Percentiles rank a stretch among this genome's conserved stretches.
These are phyloP conservation scores for carrot (Daucus carota) DNA, from an alignment of 129 eudicot genomes.

Conservation along the genomic window DNA sequence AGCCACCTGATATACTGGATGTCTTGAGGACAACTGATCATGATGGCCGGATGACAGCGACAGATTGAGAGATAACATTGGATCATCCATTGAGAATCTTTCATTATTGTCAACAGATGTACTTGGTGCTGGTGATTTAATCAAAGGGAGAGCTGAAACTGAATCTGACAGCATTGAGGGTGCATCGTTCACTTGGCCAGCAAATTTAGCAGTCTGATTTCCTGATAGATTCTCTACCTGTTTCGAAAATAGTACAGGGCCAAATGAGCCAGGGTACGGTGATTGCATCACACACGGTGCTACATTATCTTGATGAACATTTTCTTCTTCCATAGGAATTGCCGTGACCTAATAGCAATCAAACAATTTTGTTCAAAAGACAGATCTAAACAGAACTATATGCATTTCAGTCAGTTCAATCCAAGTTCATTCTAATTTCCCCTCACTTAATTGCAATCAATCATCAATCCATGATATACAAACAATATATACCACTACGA, in stretches of 20 bases:
- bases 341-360: constrained; percentile 43
- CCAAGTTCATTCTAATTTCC: neutral
- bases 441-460: neutral
- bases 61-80: constrained; percentile 42
- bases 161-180: constrained; percentile 22
- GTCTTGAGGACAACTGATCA: constrained; percentile 25
- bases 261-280: constrained; percentile 22
- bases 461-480: neutral
- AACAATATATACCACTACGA: neutral
- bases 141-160: constrained; percentile 20
- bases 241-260: constrained; percentile 23
- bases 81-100: constrained; percentile 21
- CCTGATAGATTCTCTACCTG: constrained; percentile 29
- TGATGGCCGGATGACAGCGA: constrained; percentile 40
- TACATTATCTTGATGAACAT: constrained; percentile 23
- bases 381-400: neutral
- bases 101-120: constrained; percentile 23
- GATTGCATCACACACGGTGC: constrained; percentile 13
- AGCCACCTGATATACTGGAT: constrained; percentile 26
- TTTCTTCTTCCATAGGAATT: constrained; percentile 44
- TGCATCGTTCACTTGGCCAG: constrained; percentile 21
- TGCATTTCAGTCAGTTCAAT: neutral
- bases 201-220: constrained; percentile 12
- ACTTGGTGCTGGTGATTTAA: constrained; percentile 15
- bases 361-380: neutral